Percentiles rank a stretch among this genome's conserved stretches.
phyloP scores from a whole-genome alignment of 1,284 basidiomycete genomes.

The Tilletia caries region DNA sequence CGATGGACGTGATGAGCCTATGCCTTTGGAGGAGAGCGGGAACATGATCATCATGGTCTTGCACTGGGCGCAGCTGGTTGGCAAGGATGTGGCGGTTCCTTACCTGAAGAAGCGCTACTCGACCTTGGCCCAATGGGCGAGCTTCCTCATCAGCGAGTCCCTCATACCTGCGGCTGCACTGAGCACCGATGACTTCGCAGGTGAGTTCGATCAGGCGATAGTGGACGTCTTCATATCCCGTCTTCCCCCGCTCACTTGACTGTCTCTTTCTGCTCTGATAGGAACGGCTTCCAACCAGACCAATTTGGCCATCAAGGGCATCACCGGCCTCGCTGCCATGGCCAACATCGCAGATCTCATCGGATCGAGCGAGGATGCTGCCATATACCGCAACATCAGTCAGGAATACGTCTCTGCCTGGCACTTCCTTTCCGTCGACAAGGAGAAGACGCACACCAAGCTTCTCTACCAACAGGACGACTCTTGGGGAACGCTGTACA shows the following conservation, averaged over 20 bases:
- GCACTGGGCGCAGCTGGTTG: slow-evolving; percentile 65
- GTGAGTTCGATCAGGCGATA: slow-evolving; percentile 33
- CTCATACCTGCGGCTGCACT: slow-evolving; percentile 59
- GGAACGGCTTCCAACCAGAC: slow-evolving; percentile 58
- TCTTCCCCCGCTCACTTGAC: no score
- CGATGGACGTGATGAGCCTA: slow-evolving; percentile 51
- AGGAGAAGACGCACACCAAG: no score
- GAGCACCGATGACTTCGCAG: slow-evolving; percentile 71
- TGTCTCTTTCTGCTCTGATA: not conserved
- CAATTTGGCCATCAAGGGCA: slow-evolving; percentile 71
- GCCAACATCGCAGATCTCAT: slow-evolving; percentile 38
- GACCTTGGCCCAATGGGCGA: slow-evolving; percentile 69
- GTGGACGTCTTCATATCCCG: not conserved
- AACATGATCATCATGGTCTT: slow-evolving; percentile 65
- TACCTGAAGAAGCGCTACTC: slow-evolving; percentile 59
- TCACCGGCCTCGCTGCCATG: no score
- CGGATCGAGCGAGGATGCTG: slow-evolving; percentile 32
- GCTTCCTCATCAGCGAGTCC: slow-evolving; percentile 66
- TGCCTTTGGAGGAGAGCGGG: slow-evolving; percentile 34
- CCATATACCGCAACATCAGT: slow-evolving; percentile 38
- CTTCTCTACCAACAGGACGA: slow-evolving; percentile 51
- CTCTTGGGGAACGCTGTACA: slow-evolving; percentile 53
- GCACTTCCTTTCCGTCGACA: no score
- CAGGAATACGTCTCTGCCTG: no score
- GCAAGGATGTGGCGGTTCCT: slow-evolving; percentile 61